A percentile compares a stretch with the other conserved stretches of the same genome.
These are phyloP conservation scores for Terfezia boudieri DNA, from an alignment of 495 filamentous ascomycete species.

Conservation along the genomic window DNA sequence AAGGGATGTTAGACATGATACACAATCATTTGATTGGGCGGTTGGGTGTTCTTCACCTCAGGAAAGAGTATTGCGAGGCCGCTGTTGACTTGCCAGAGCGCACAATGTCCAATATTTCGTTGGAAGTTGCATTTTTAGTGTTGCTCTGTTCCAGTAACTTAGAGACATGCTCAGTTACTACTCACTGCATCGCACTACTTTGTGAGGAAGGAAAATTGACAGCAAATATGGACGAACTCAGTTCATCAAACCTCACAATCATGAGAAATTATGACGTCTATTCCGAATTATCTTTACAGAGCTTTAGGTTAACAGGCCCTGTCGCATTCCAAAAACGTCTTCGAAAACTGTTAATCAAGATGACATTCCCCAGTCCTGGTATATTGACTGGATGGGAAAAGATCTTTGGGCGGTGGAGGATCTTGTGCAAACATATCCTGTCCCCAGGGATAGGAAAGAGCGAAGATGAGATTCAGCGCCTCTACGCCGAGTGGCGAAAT, in stretches of 20 bases:
- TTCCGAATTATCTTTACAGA: constrained; percentile 35
- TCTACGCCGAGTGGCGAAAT: constrained; percentile 41
- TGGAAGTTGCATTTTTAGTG: constrained; percentile 37
- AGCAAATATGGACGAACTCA: constrained; percentile 26
- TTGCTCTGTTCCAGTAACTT: constrained; percentile 40
- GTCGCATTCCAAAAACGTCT: constrained; percentile 44
- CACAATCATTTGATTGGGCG: constrained; percentile 18
- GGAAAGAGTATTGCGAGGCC: constrained; percentile 7
- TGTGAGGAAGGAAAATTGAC: constrained; percentile 36
- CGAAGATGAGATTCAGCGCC: constrained; percentile 29
- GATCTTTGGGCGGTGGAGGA: constrained; percentile 37
- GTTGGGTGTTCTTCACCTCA: constrained; percentile 12
- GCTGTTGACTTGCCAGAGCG: constrained; percentile 18
- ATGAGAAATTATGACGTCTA: constrained; percentile 39
- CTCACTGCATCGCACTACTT: constrained; percentile 36
- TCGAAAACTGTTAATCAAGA: constrained; percentile 31
- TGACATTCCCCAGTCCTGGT: constrained; percentile 35
- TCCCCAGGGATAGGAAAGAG: constrained; percentile 20
- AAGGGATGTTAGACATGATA: constrained; percentile 17
- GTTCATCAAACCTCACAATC: constrained; percentile 28
- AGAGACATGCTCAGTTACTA: constrained; percentile 37
- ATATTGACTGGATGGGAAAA: constrained; percentile 42
- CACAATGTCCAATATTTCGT: constrained; percentile 18
- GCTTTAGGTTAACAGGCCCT: constrained; percentile 39
- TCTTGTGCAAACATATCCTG: constrained; percentile 35